phyloP scores from a whole-genome alignment of 179 eudicot species.

The Silene noctiflora region DNA sequence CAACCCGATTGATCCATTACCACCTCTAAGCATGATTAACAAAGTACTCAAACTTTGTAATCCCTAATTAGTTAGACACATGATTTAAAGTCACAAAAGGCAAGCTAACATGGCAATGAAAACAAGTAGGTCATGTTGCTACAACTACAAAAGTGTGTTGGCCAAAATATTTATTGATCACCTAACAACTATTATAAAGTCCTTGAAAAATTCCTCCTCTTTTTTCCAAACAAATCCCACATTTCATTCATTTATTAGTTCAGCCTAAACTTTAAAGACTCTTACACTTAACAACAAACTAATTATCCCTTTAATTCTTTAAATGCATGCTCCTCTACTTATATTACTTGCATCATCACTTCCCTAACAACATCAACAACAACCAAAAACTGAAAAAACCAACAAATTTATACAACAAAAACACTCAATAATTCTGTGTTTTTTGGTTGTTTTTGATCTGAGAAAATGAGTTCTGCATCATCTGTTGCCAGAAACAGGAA shows the following conservation, averaged over 20 bases:
- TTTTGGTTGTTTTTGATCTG: not conserved
- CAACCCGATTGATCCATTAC: too few species aligned
- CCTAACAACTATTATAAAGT: conserved; percentile 22
- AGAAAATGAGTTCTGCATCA: conserved; percentile 5
- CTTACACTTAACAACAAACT: conserved; percentile 15
- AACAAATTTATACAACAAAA: too few species aligned
- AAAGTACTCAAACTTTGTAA: not conserved
- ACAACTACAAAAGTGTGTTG: conserved; percentile 8
- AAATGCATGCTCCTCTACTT: conserved; percentile 3
- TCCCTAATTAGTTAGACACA: not conserved
- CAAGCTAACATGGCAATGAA: conserved; percentile 9
- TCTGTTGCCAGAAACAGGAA: conserved; percentile 23
- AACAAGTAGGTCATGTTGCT: conserved; percentile 22
- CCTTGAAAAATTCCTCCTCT: not conserved
- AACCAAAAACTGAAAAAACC: not conserved
- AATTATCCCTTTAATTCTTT: conserved; percentile 14
- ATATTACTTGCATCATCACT: not conserved
- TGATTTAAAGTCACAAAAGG: conserved; percentile 12
- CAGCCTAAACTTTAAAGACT: conserved; percentile 3
- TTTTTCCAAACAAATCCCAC: not conserved
- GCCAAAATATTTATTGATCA: conserved; percentile 37
- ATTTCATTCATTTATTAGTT: conserved; percentile 14
- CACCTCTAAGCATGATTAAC: not conserved
- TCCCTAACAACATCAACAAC: not conserved
- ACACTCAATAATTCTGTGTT: not conserved